Percentiles rank a stretch among this genome's conserved stretches.
phyloP scores from a whole-genome alignment of 2,329 filamentous ascomycete species.

The Paramyrothecium roridum region DNA sequence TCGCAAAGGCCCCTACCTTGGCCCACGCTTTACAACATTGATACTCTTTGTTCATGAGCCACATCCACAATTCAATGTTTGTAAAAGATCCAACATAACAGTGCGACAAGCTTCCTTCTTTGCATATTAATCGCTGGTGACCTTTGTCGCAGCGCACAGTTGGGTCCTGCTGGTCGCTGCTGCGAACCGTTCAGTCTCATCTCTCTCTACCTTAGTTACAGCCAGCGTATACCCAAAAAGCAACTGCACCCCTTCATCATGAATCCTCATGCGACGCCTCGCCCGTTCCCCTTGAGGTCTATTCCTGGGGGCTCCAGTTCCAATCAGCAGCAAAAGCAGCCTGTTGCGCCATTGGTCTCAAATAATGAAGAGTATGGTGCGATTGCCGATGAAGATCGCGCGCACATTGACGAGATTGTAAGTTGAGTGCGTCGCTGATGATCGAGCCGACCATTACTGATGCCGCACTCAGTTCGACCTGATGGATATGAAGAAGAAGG shows the following conservation, averaged over 20 bases:
- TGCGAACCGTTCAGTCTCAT: not conserved
- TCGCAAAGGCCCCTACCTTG: not conserved
- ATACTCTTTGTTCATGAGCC: not conserved
- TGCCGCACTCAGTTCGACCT: constrained; percentile 67
- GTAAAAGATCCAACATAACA: not conserved
- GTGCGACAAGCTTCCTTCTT: not conserved
- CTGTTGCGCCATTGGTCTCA: constrained; percentile 29
- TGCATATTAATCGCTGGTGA: not conserved
- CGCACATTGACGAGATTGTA: constrained; percentile 93
- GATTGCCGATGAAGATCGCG: constrained; percentile 82
- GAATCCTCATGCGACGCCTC: constrained; percentile 35
- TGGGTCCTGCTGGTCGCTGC: too few species aligned
- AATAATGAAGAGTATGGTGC: constrained; percentile 34
- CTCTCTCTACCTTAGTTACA: not conserved
- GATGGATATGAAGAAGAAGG: constrained; percentile 95
- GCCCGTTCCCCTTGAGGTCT: constrained; percentile 31
- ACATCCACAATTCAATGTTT: not conserved
- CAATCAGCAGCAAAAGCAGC: constrained; percentile 27
- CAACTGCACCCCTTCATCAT: constrained; percentile 13
- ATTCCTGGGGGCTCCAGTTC: constrained; percentile 26
- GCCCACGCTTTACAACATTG: not conserved
- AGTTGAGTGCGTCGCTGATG: constrained; percentile 25
- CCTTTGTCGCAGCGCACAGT: too few species aligned
- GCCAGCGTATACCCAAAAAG: not conserved
- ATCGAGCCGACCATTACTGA: constrained; percentile 2